Conservation (phyloP, 306 rosid species). For the Acacia melanoxylon region DNA sequence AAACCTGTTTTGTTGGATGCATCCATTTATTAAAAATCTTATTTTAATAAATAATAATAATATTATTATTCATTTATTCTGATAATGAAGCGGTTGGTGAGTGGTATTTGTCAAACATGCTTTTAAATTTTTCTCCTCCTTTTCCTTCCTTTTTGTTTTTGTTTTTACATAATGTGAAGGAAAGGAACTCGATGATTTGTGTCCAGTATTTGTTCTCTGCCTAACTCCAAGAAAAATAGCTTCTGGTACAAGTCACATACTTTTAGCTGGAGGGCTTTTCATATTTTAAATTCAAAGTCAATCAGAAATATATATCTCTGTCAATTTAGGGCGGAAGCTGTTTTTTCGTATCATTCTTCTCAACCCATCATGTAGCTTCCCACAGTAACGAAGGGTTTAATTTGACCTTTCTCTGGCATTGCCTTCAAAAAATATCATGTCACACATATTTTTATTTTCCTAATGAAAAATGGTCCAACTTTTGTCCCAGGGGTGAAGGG, state of each 20-base stretch:
- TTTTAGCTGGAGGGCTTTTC: slow-evolving; percentile 21
- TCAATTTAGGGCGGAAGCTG: not conserved
- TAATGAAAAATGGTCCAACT: not conserved
- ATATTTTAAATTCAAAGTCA: slow-evolving; percentile 35
- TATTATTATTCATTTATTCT: not conserved
- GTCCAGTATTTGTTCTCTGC: slow-evolving; percentile 23
- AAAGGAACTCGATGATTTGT: slow-evolving; percentile 4
- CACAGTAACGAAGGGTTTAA: not conserved
- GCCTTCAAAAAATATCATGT: not conserved
- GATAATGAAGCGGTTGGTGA: slow-evolving; percentile 38
- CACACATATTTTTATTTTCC: no score
- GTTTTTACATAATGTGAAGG: slow-evolving; percentile 1
- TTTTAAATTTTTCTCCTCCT: slow-evolving; percentile 18
- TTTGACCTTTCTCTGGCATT: not conserved
- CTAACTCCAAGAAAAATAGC: slow-evolving; percentile 9
- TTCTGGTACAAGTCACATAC: slow-evolving; percentile 43
- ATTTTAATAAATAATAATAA: not conserved
- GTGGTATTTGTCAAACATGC: slow-evolving; percentile 38
- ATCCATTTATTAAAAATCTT: not conserved
- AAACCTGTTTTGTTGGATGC: not conserved
- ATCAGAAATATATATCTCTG: slow-evolving; percentile 6
- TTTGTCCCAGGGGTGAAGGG: no score
- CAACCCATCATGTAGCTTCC: not conserved
- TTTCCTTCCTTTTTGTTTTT: not conserved
- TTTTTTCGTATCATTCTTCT: not conserved